Evolutionary conservation across 2,329 filamentous ascomycete species (phyloP).

Genomic region (Chrysosporium keratinophilum): DNA sequence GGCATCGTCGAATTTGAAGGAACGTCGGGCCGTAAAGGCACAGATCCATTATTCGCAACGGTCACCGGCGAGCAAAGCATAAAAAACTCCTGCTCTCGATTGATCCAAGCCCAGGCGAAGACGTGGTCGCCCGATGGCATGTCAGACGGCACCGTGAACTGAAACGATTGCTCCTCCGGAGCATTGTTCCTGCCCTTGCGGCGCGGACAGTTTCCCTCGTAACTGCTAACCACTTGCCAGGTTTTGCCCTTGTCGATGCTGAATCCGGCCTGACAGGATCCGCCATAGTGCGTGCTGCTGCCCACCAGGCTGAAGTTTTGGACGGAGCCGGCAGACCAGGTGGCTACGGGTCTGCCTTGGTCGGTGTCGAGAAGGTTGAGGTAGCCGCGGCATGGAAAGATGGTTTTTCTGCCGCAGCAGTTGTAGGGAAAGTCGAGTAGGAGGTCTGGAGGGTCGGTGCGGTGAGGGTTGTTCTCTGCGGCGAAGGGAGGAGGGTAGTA

Average conservation of each 20-base stretch:
- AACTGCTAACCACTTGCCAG: constrained; percentile 38
- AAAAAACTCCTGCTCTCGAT: constrained; percentile 39
- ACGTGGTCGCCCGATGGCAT: constrained; percentile 34
- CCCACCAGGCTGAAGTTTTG: constrained; percentile 30
- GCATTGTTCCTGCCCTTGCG: constrained; percentile 27
- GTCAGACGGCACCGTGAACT: constrained; percentile 37
- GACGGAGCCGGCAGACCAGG: constrained; percentile 35
- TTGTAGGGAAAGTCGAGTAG: constrained; percentile 38
- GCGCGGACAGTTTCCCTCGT: constrained; percentile 41
- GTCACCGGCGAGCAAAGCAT: constrained; percentile 39
- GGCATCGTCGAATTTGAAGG: not conserved
- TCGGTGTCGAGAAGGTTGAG: constrained; percentile 36
- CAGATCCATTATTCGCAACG: constrained; percentile 23
- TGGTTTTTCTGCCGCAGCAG: constrained; percentile 33
- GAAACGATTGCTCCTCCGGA: constrained; percentile 35
- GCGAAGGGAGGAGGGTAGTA: constrained; percentile 36
- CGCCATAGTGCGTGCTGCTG: constrained; percentile 38
- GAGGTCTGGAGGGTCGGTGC: constrained; percentile 25
- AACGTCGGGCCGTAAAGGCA: not conserved
- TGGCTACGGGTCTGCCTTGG: constrained; percentile 34
- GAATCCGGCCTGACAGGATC: constrained; percentile 40
- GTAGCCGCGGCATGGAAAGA: constrained; percentile 37
- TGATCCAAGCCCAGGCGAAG: constrained; percentile 41
- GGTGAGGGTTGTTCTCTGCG: constrained; percentile 37
- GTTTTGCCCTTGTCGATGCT: constrained; percentile 35